These are phyloP conservation scores for Inonotus hispidus DNA, from an alignment of 1,284 basidiomycete genomes.

Conservation along the genomic window DNA sequence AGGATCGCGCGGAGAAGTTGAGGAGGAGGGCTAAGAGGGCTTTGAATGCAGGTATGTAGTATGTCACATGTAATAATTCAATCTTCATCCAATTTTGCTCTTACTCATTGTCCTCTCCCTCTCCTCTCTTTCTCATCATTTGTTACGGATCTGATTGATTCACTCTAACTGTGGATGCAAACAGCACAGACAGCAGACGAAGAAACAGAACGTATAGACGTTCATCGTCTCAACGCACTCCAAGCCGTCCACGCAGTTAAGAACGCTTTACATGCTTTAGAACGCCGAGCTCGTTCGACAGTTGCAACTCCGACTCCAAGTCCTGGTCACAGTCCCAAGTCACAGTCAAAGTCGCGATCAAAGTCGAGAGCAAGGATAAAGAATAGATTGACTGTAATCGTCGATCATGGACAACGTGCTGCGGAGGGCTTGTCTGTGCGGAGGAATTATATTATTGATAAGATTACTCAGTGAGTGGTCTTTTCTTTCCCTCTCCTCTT, in stretches of 20 bases:
- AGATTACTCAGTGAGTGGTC: constrained; percentile 11
- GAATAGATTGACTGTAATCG: constrained; percentile 60
- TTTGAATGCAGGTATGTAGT: constrained; percentile 7
- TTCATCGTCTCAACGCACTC: constrained; percentile 69
- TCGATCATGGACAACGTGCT: constrained; percentile 75
- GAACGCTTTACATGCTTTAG: constrained; percentile 52
- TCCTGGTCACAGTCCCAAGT: no score
- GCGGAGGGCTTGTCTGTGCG: constrained; percentile 62
- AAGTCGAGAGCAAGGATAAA: no score
- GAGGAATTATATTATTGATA: constrained; percentile 41
- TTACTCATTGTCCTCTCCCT: no score
- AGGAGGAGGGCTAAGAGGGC: constrained; percentile 14
- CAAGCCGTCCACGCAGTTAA: constrained; percentile 66
- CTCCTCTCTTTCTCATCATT: neutral
- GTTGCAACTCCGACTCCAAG: no score
- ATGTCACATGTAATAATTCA: neutral
- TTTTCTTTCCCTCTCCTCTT: neutral
- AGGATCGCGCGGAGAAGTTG: neutral
- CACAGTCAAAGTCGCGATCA: no score
- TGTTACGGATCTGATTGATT: neutral
- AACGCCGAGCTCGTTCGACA: constrained; percentile 41
- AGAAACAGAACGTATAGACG: constrained; percentile 46
- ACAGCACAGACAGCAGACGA: constrained; percentile 40
- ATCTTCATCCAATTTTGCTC: constrained; percentile 25
- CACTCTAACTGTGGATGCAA: constrained; percentile 28